Percentiles rank a stretch among this genome's conserved stretches.
phyloP scores from a whole-genome alignment of 495 filamentous ascomycete genomes.

The Penicillium dipodomyicola region DNA sequence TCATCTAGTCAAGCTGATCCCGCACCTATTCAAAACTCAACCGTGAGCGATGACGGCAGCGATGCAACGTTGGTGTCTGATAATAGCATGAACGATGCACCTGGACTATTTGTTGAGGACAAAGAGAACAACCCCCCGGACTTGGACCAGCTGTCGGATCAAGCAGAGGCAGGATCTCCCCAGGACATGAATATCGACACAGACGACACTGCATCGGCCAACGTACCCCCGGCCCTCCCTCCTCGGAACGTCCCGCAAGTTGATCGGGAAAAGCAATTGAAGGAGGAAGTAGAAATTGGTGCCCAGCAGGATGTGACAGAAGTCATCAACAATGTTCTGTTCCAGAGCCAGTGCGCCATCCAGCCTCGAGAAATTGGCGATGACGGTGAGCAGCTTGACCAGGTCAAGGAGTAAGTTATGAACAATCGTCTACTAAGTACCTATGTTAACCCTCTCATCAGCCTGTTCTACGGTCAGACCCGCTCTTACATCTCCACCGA shows the following conservation, averaged over 20 bases:
- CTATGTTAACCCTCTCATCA: conserved; percentile 29
- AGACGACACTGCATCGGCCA: conserved; percentile 1
- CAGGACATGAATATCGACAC: conserved; percentile 6
- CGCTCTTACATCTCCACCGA: conserved; percentile 53
- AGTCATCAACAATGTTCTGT: conserved; percentile 87
- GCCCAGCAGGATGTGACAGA: conserved; percentile 91
- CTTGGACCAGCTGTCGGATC: conserved; percentile 12
- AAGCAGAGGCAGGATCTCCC: conserved; percentile 15
- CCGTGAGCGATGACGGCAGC: conserved; percentile 39
- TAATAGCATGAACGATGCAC: conserved; percentile 21
- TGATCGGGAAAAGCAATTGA: conserved; percentile 40
- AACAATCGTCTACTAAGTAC: background rate
- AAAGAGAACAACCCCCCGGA: conserved; percentile 44
- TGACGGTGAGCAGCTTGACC: conserved; percentile 74
- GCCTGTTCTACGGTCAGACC: conserved; percentile 58
- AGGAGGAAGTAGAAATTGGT: conserved; percentile 59
- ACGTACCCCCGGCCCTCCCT: conserved; percentile 46
- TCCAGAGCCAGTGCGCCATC: conserved; percentile 86
- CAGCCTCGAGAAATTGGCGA: conserved; percentile 57
- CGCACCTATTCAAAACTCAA: conserved; percentile 16
- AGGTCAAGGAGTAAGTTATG: conserved; percentile 60
- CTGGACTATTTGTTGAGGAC: conserved; percentile 29
- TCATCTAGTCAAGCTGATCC: conserved; percentile 18
- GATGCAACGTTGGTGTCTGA: conserved; percentile 54
- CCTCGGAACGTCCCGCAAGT: conserved; percentile 40